Base-by-base conservation (phyloP, 805 yeast genomes). In the Ogataea saltuana region DNA sequence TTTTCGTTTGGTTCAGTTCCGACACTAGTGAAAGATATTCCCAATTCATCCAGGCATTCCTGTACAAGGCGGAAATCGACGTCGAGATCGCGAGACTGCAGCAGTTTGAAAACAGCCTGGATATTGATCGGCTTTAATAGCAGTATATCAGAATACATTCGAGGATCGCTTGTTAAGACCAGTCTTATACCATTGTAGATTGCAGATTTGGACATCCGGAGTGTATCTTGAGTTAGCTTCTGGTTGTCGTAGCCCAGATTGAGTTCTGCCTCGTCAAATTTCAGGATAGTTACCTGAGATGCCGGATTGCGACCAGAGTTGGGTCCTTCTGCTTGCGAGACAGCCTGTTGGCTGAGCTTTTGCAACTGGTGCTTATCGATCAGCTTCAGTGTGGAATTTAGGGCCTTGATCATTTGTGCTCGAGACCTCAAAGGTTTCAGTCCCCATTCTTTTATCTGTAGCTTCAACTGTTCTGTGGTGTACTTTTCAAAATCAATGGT, bases 381-480 rank as follows among this genome's bases (percentile, higher is more conserved):
- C 26, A 56, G 29, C 35, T 53, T 53, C 27, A 52, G 40, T 7
- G 59, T 54, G 7, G 58, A 52, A 3, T 45, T 41, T 16, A 69
- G 53, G 1, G 61, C 46, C 23, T 60, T 53, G 9, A 69, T 49
- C 74, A 69, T 69, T 37, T 61, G 59, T 6, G 44, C 41, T 41
- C 63, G 58, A 7, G 66, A 56, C 48, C 54, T 62, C 6, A 56
- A 58, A 2, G 70, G 70, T 43, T 69, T 70, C 40, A 72, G 48
- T 1, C 69, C 72, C 72, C 72, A 69, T 16, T 51, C 55, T 7
- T 46, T 45, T 36, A 70, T 53, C 39, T 58, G 59, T 17, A 47
- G 44, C 29, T 50, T 58, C 20, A 59, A 37, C 31, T 53, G 55
- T 17, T 37, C 28, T 1, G 54, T 53, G 16, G 49, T 32, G 37